phyloP scores from a whole-genome alignment of 2,329 filamentous ascomycete genomes.

The Thermothelomyces thermophilus region DNA sequence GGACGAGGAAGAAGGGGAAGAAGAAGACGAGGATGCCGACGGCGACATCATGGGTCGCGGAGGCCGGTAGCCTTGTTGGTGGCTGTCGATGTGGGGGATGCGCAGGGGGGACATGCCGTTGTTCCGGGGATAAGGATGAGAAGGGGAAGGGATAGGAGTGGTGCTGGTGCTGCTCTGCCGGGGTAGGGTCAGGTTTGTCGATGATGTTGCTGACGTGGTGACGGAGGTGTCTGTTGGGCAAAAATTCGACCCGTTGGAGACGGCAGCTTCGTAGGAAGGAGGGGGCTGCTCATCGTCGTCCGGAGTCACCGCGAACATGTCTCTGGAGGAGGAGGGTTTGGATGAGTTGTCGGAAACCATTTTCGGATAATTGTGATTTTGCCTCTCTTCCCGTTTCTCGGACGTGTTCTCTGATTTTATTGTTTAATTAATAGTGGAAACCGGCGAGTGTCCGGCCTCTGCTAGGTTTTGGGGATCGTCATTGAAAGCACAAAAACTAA shows the following conservation, averaged over 20 bases:
- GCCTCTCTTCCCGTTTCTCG: not conserved
- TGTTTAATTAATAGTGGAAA: too few species aligned
- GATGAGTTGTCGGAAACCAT: not conserved
- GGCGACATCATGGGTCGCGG: not conserved
- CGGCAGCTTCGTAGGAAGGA: slow-evolving; percentile 5
- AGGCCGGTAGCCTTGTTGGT: not conserved
- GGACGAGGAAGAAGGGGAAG: too few species aligned
- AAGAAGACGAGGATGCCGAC: too few species aligned
- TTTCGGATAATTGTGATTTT: too few species aligned
- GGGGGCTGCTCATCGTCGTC: not conserved
- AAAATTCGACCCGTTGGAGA: too few species aligned
- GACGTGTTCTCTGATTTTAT: too few species aligned
- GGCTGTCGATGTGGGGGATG: not conserved
- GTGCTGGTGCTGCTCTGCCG: not conserved
- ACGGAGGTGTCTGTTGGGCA: not conserved
- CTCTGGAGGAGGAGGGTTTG: not conserved
- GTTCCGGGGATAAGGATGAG: not conserved
- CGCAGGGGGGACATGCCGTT: not conserved
- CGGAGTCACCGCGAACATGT: not conserved
- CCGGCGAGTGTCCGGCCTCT: too few species aligned
- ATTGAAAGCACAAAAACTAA: too few species aligned
- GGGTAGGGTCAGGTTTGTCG: not conserved
- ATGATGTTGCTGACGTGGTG: not conserved
- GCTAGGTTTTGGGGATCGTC: too few species aligned
- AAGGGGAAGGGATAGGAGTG: too few species aligned